Evolutionary conservation across 176 grass and related monocot genomes (phyloP), one percentile per base, ranked within the genome.

Genomic region (Neostapfia colusana): DNA sequence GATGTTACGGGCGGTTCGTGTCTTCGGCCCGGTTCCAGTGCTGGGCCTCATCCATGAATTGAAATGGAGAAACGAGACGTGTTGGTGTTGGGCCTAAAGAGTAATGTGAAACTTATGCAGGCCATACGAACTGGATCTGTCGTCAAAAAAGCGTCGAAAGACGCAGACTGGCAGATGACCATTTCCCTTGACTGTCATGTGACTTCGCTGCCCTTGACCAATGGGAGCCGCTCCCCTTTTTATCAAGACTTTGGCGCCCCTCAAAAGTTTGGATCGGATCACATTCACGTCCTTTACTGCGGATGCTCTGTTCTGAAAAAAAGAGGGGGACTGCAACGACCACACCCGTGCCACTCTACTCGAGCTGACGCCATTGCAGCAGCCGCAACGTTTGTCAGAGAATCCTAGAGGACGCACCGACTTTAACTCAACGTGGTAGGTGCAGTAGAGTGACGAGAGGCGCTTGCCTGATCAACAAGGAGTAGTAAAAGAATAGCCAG

Each of bases 221-320:
- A 31, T 51, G 13, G 45, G 44, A 65, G 35, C 39, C 38, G 10
- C 23, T 15, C 10, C 1, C 39, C n/a, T n/a, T 24, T 42, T 41
- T 24, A 10, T 10, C 21, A 14, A 13, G n/a, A 34, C 44, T 50
- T 11, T 49, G 8, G 41, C 0, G 6, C 17, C 8, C 7, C 23
- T 23, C 24, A 43, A 82, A 82, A 74, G 70, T 6, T 56, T 35
- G 37, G 80, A 46, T 82, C 36, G 70, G 10, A 43, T 67, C 70
- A 37, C 71, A 23, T 14, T 18, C 16, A n/a, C 34, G 10, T 3
- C 4, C 10, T 10, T 31, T 3, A 3, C 31, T 31, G 31, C 1
- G 31, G 31, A 31, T 31, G 31, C 31, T 31, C 31, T 31, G 31
- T 31, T 3, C 31, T 31, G 31, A 31, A 31, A 31, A 31, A 31